These are phyloP conservation scores for Onygenales sp. DNA, from an alignment of 2,329 filamentous ascomycete species.

Conservation along the genomic window DNA sequence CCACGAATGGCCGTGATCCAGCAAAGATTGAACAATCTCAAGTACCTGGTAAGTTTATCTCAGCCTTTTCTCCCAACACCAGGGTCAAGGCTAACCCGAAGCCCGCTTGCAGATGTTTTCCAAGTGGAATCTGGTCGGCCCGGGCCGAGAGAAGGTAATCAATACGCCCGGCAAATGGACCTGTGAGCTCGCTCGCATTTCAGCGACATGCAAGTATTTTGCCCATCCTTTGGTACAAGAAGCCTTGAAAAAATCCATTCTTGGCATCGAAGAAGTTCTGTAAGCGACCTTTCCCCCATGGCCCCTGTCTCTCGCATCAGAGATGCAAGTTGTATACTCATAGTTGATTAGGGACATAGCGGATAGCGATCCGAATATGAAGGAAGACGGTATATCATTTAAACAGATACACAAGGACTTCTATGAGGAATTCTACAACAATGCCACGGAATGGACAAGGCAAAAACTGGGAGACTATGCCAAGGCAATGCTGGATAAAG, in stretches of 20 bases:
- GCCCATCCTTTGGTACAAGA: neutral
- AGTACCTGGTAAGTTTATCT: neutral
- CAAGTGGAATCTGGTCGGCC: neutral
- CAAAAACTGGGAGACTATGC: constrained; percentile 1
- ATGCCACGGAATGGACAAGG: neutral
- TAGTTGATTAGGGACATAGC: neutral
- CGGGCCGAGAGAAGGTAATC: neutral
- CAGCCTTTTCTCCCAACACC: neutral
- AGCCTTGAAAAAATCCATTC: constrained; percentile 1
- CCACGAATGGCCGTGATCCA: constrained; percentile 2
- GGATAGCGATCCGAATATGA: neutral
- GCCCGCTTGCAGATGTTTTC: constrained; percentile 4
- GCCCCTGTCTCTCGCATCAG: neutral
- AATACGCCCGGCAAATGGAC: neutral
- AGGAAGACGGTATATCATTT: neutral
- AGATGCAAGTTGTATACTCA: neutral
- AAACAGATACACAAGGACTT: constrained; percentile 1
- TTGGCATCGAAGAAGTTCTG: constrained; percentile 4
- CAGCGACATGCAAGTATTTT: constrained; percentile 5
- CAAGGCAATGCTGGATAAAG: neutral
- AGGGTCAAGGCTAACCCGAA: neutral
- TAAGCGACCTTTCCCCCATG: neutral
- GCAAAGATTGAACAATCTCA: constrained; percentile 1
- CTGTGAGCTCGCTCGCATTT: constrained; percentile 4
- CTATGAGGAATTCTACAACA: neutral